Base-by-base conservation (phyloP, 805 yeast genomes). In the Candida silvicultrix region DNA sequence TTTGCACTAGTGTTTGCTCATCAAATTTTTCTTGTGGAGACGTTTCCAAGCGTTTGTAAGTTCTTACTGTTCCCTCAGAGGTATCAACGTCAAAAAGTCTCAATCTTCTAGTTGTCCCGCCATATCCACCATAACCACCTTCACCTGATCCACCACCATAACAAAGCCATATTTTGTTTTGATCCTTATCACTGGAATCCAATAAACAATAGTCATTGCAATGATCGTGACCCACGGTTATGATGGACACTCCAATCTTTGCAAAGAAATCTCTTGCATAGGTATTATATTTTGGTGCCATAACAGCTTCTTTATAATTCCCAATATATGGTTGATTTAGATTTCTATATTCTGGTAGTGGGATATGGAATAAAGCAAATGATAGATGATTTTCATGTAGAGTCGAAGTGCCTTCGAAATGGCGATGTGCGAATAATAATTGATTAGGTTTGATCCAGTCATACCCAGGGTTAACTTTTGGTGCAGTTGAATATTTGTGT, bases 81-180 rank as follows among this genome's bases (percentile, higher is more conserved):
- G 77, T 59, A 59, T 89, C 83, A 12, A 90, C 55, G 38, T 85
- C 89, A 60, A 73, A 92, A 0, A 83, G 56, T 42, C 99, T 71
- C 40, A 89, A 58, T 45, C 97, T 74, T 55, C 99, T 77, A n/a
- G 83, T 71, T 29, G 84, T 87, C 2, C 90, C 92, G 1, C 89
- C 92, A 57, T 89, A 89, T 0, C 97, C 97, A 9, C 85, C 97
- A 60, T 94, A 94, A 0, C 97, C 98, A 36, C 98, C 99, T 66
- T 88, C 95, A 15, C 98, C 99, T 5, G 78, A 74, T 1, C 82
- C 95, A 22, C 99, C 99, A 4, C 96, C 99, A 60, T 89, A 89
- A 59, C 99, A 94, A 31, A 94, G 67, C 95, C 96, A 88, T 29
- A 84, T 65, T 46, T 71, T 51, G 28, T 49, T 43, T 12, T 52